Evolutionary conservation across 495 filamentous ascomycete genomes (phyloP), one percentile per base, ranked within the genome.

Genomic region (Tuber umbilicatum): DNA sequence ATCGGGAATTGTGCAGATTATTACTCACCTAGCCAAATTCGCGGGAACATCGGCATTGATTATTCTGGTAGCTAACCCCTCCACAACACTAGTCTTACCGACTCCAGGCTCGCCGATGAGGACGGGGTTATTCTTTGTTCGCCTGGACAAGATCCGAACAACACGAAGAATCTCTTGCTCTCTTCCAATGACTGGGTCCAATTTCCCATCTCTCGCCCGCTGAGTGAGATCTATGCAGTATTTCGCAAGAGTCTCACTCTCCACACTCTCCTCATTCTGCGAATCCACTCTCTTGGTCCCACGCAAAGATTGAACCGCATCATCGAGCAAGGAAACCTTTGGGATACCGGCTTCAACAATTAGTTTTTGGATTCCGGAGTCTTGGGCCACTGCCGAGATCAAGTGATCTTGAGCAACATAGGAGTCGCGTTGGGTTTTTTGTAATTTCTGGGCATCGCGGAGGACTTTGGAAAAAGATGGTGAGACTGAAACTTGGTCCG

Each of bases 121-220:
- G 23, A 97, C 95, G 5, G 95, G 95, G 82, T 99, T 99, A 86
- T 99, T 99, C 88, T 99, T 99, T 70, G 95, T 98, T 78, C 95
- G 89, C 78, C 95, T 88, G 19, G 93, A 95, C 38, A 99, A 87
- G 72, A 99, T 98, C 35, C 95, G 89, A 73, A 99, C 91, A 17
- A 98, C 95, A 75, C 95, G 89, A 78, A 95, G 87, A 79, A 98
- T 97, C 83, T 99, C 95, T 83, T 98, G 95, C 82, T 98, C 95
- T 83, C 95, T 88, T 37, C 95, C 95, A 83, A 99, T 99, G 74
- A 99, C 95, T 1, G 95, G 95, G 82, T 99, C 95, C 73, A 99
- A 94, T 86, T 97, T 97, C 72, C 96, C 95, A 82, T 98, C 95
- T 75, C 95, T 87, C 41, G 95, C 95, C 88, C 95, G 87, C 38